Evolutionary conservation across 139 green algal species (phyloP).

Genomic region (Edaphochlamys debaryana): DNA sequence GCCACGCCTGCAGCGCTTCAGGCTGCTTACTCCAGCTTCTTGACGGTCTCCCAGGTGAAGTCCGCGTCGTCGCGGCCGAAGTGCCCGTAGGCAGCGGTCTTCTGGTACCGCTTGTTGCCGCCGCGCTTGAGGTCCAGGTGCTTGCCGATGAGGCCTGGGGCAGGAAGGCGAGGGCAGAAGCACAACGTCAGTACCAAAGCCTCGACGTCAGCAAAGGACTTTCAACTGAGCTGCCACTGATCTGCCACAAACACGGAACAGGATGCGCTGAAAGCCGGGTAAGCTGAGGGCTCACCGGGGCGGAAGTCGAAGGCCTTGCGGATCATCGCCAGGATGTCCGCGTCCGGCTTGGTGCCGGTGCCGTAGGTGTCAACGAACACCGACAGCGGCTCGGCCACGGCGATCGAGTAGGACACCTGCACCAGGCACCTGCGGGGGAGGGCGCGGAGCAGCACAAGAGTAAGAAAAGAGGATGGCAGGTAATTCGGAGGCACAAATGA

Average conservation of each 20-base stretch:
- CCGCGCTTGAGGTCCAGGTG: slow-evolving; percentile 94
- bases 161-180: no score
- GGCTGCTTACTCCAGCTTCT: slow-evolving; percentile 43
- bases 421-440: slow-evolving; percentile 36
- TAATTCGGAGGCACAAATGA: not conserved
- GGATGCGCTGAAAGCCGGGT: no score
- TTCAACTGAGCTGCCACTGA: no score
- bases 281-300: no score
- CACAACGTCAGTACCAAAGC: no score
- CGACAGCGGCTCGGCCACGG: slow-evolving; percentile 96
- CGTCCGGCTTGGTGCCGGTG: slow-evolving; percentile 91
- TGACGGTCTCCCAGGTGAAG: slow-evolving; percentile 92
- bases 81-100: slow-evolving; percentile 97
- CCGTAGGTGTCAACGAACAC: slow-evolving; percentile 98
- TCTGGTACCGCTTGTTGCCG: slow-evolving; percentile 90
- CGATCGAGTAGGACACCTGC: slow-evolving; percentile 98
- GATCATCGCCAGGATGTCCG: slow-evolving; percentile 88
- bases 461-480: no score
- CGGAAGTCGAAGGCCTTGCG: slow-evolving; percentile 97
- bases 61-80: slow-evolving; percentile 94
- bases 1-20: no score
- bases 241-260: no score
- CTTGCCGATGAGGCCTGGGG: slow-evolving; percentile 85
- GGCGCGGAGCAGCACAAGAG: no score
- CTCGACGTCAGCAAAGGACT: no score